Evolutionary conservation across 2,329 filamentous ascomycete genomes (phyloP).

Genomic region (Saccharata proteae): DNA sequence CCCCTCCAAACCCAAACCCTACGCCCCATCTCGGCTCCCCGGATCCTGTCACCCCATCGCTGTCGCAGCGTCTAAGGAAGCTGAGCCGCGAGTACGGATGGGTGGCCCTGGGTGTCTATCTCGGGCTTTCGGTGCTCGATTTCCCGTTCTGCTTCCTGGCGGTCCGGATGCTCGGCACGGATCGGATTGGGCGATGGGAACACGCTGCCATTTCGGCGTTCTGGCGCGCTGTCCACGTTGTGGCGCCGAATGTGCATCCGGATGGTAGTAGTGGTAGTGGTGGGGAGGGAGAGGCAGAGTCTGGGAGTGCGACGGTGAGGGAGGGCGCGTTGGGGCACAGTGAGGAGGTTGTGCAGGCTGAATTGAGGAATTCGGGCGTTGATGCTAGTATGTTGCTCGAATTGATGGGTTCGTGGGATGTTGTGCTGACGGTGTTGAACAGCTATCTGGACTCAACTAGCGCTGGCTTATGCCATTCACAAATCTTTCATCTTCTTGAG

Average conservation of each 20-base stretch:
- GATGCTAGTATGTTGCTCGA: conserved; percentile 52
- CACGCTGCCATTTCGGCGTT: conserved; percentile 52
- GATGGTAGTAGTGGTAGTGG: conserved; percentile 39
- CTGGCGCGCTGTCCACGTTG: conserved; percentile 47
- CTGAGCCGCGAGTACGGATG: conserved; percentile 89
- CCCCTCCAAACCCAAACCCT: conserved; percentile 20
- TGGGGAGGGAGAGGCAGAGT: conserved; percentile 25
- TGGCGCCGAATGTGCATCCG: conserved; percentile 39
- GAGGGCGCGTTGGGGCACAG: conserved; percentile 18
- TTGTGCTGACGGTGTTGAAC: conserved; percentile 4
- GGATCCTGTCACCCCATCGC: conserved; percentile 34
- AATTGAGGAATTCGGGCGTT: conserved; percentile 48
- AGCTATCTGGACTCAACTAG: conserved; percentile 74
- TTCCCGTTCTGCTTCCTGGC: conserved; percentile 92
- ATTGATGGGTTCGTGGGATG: background rate
- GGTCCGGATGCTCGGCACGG: conserved; percentile 70
- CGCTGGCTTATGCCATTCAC: conserved; percentile 90
- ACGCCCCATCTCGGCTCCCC: conserved; percentile 28
- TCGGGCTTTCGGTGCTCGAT: conserved; percentile 70
- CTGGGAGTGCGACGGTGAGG: conserved; percentile 26
- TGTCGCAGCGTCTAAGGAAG: conserved; percentile 65
- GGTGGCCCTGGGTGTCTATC: conserved; percentile 84
- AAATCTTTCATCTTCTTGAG: conserved; percentile 95
- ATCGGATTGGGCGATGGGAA: conserved; percentile 67
- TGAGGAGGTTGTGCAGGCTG: conserved; percentile 48